A percentile compares a stretch with the other conserved stretches of the same genome.
Conservation (phyloP, 164 flowering plant genomes). For the Saururus chinensis region DNA sequence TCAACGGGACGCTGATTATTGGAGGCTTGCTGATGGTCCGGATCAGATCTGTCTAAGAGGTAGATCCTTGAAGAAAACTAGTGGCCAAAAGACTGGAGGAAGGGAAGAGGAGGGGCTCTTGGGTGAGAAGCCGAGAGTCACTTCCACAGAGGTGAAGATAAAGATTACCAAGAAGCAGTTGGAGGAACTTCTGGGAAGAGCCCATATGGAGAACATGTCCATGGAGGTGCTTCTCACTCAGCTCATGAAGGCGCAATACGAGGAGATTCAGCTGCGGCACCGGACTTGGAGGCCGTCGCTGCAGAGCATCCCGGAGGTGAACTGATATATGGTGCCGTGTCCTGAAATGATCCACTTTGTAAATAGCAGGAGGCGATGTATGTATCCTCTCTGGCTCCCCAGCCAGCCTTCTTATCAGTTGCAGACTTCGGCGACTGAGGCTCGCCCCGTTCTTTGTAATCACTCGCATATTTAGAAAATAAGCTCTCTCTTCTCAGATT, state of each 20-base stretch:
- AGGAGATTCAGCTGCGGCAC: constrained; percentile 4
- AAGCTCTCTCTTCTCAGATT: too few species aligned
- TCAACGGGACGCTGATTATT: background rate
- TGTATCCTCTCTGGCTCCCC: background rate
- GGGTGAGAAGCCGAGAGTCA: background rate
- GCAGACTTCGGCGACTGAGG: too few species aligned
- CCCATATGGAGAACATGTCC: constrained; percentile 1
- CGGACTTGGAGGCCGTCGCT: constrained; percentile 2
- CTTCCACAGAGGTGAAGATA: constrained; percentile 6
- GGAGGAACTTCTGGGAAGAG: constrained; percentile 3
- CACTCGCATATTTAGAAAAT: too few species aligned
- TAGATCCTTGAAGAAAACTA: too few species aligned
- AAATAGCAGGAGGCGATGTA: background rate
- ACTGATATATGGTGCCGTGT: too few species aligned
- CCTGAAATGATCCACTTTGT: background rate
- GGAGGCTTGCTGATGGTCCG: background rate
- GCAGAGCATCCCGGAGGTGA: constrained; percentile 6
- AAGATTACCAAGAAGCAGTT: constrained; percentile 7
- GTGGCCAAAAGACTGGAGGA: too few species aligned
- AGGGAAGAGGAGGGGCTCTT: background rate
- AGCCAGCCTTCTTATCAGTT: too few species aligned
- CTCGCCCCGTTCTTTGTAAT: too few species aligned
- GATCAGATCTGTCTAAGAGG: background rate
- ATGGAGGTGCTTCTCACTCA: background rate
- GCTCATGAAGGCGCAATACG: background rate